phyloP scores from a whole-genome alignment of 116 monocot species.

The Zostera marina region DNA sequence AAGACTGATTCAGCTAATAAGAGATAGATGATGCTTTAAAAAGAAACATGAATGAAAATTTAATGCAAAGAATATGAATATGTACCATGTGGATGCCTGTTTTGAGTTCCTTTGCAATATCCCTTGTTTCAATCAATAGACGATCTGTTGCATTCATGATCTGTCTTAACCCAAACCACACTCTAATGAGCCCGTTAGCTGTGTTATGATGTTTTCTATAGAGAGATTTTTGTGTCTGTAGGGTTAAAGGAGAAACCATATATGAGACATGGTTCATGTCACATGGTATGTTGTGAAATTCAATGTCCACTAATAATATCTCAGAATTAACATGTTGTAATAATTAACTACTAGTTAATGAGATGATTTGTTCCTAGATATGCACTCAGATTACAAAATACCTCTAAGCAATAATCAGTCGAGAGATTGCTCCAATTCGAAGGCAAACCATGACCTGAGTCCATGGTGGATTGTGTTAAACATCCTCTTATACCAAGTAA shows the following conservation, averaged over 20 bases:
- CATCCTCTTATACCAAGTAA: constrained; percentile 67
- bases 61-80: neutral
- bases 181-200: constrained; percentile 67
- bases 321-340: too few relatives aligned
- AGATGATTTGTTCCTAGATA: too few relatives aligned
- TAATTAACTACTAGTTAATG: too few relatives aligned
- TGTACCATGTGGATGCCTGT: constrained; percentile 91
- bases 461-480: constrained; percentile 78
- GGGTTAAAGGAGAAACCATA: neutral
- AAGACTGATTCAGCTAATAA: too few relatives aligned
- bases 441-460: constrained; percentile 70
- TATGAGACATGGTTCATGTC: neutral
- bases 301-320: too few relatives aligned
- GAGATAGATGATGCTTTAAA: neutral
- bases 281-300: too few relatives aligned
- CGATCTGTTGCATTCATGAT: constrained; percentile 86
- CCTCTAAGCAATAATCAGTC: constrained; percentile 66
- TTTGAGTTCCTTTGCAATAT: constrained; percentile 42
- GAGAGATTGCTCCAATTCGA: constrained; percentile 38
- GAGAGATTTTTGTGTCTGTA: constrained; percentile 74
- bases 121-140: constrained; percentile 52
- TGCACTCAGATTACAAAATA: constrained; percentile 3
- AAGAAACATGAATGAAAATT: neutral
- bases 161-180: constrained; percentile 91
- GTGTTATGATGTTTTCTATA: constrained; percentile 65